A percentile compares a stretch with the other conserved stretches of the same genome.
Conservation (phyloP, 1,284 basidiomycete species). For the Moesziomyces antarcticus region DNA sequence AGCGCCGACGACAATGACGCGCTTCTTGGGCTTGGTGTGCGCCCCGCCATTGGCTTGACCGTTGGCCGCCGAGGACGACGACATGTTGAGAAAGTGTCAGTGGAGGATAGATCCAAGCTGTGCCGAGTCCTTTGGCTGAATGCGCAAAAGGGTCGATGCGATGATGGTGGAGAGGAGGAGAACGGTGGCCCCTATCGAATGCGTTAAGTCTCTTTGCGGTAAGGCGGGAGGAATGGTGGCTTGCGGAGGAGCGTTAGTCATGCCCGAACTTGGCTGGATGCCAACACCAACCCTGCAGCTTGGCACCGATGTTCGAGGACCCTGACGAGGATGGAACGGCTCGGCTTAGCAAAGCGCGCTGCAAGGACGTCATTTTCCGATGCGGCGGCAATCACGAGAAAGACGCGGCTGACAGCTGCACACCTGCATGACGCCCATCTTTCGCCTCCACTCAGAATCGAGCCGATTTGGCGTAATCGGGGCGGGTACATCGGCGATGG, state of each 20-base stretch:
- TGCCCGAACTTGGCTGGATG: background rate
- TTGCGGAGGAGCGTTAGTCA: background rate
- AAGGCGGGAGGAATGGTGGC: too few species aligned
- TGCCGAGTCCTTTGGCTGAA: too few species aligned
- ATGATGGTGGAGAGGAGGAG: background rate
- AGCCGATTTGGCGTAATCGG: too few species aligned
- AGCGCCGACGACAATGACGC: slow-evolving; percentile 60
- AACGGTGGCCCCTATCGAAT: too few species aligned
- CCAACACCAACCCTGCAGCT: too few species aligned
- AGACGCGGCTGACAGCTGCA: slow-evolving; percentile 10
- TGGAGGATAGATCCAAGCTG: background rate
- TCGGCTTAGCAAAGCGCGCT: slow-evolving; percentile 12
- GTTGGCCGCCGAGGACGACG: slow-evolving; percentile 9
- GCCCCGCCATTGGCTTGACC: slow-evolving; percentile 15
- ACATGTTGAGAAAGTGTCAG: slow-evolving; percentile 1
- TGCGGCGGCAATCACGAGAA: background rate
- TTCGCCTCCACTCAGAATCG: background rate
- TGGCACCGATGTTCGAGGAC: background rate
- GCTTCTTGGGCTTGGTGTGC: slow-evolving; percentile 41
- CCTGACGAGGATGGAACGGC: background rate
- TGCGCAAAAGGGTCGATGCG: too few species aligned
- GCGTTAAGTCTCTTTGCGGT: too few species aligned
- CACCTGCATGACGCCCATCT: background rate
- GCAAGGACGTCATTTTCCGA: slow-evolving; percentile 10
- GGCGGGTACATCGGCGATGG: too few species aligned